These are phyloP conservation scores for Fomitopsis betulina DNA, from an alignment of 1,284 basidiomycete genomes.

Conservation along the genomic window DNA sequence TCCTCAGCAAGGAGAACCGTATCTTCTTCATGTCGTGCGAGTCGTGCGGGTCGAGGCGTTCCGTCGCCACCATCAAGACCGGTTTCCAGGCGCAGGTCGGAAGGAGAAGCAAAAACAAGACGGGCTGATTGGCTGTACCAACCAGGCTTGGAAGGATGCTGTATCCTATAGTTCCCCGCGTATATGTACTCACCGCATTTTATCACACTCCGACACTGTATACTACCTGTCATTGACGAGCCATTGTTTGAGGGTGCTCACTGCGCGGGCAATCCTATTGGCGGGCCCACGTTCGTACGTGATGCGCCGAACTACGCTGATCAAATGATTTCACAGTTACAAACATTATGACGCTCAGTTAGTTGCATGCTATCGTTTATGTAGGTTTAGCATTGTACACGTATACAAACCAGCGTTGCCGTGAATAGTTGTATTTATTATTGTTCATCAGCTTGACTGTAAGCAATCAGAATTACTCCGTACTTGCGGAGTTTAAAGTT, in stretches of 20 bases:
- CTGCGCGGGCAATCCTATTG: neutral
- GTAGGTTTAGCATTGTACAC: too few relatives aligned
- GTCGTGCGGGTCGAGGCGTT: conserved; percentile 88
- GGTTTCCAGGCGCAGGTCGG: conserved; percentile 98
- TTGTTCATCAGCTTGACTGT: too few relatives aligned
- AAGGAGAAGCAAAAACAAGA: conserved; percentile 71
- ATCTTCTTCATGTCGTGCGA: conserved; percentile 99
- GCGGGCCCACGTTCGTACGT: neutral
- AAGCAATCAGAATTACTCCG: too few relatives aligned
- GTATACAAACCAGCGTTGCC: too few relatives aligned
- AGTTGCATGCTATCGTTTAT: too few relatives aligned
- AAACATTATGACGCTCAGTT: too few relatives aligned
- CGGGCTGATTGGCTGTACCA: conserved; percentile 28
- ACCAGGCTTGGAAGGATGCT: neutral
- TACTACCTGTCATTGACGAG: neutral
- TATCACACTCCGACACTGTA: neutral
- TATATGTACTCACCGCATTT: conserved; percentile 2
- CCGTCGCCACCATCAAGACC: conserved; percentile 96
- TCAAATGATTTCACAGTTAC: too few relatives aligned
- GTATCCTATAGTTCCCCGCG: neutral
- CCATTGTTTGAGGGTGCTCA: neutral
- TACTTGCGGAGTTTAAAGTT: too few relatives aligned
- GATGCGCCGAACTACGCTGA: too few relatives aligned
- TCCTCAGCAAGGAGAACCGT: conserved; percentile 96
- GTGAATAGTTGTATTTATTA: too few relatives aligned